Conservation (phyloP, 1,284 basidiomycete species). For the Pseudozyma sp. region DNA sequence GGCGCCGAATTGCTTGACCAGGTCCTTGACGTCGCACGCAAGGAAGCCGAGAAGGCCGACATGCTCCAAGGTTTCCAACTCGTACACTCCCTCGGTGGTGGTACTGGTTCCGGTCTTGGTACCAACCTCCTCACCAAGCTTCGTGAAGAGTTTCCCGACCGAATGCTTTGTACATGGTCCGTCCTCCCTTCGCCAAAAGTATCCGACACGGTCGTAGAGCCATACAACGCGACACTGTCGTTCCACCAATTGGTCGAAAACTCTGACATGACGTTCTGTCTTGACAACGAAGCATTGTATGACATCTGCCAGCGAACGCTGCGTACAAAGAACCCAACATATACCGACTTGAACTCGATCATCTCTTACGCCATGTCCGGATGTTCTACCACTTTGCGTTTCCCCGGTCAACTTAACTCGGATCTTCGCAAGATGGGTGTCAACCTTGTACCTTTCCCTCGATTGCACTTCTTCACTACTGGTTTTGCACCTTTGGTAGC, state of each 20-base stretch:
- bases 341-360: constrained; percentile 73
- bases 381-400: constrained; percentile 92
- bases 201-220: constrained; percentile 95
- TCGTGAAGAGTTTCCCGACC: constrained; percentile 72
- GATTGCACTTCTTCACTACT: constrained; percentile 69
- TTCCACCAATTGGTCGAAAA: constrained; percentile 90
- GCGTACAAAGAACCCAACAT: constrained; percentile 74
- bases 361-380: constrained; percentile 98
- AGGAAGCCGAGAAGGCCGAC: constrained; percentile 79
- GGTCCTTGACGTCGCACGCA: constrained; percentile 74
- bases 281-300: constrained; percentile 95
- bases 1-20: constrained; percentile 87
- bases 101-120: constrained; percentile 70
- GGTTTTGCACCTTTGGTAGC: constrained; percentile 68
- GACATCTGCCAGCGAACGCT: constrained; percentile 83
- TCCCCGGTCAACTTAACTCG: constrained; percentile 94
- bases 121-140: constrained; percentile 67
- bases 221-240: constrained; percentile 90
- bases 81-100: constrained; percentile 91
- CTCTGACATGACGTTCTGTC: constrained; percentile 87
- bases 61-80: constrained; percentile 93
- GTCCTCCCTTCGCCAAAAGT: constrained; percentile 92
- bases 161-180: constrained; percentile 93
- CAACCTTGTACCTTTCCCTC: constrained; percentile 77
- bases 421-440: constrained; percentile 92